Conservation (phyloP, 495 filamentous ascomycete species). For the Bathelium albidoporum region DNA sequence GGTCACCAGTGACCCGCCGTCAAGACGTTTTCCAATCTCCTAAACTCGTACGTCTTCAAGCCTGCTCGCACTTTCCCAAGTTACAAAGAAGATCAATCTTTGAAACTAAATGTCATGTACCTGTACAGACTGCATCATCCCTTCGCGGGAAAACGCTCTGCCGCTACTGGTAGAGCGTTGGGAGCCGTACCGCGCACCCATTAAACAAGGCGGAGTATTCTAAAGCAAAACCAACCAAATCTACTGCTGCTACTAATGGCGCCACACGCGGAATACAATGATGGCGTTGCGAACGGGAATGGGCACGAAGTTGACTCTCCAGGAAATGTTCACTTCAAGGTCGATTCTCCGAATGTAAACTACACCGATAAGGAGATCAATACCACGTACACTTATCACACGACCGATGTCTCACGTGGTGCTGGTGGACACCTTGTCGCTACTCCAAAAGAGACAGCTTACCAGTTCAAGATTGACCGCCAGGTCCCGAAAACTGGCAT, state of each 20-base stretch:
- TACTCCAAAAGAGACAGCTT: slow-evolving; percentile 76
- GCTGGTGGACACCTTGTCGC: slow-evolving; percentile 72
- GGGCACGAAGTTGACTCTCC: slow-evolving; percentile 32
- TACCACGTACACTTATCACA: slow-evolving; percentile 94
- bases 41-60: slow-evolving; percentile 61
- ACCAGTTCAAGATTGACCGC: slow-evolving; percentile 96
- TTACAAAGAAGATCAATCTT: background rate
- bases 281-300: slow-evolving; percentile 64
- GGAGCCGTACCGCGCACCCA: slow-evolving; percentile 52
- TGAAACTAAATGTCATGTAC: slow-evolving; percentile 11
- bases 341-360: slow-evolving; percentile 82
- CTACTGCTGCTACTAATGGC: slow-evolving; percentile 54
- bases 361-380: slow-evolving; percentile 84
- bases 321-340: slow-evolving; percentile 55
- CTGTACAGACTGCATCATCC: slow-evolving; percentile 70
- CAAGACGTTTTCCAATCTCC: slow-evolving; percentile 87
- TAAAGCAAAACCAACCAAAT: slow-evolving; percentile 9
- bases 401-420: slow-evolving; percentile 64
- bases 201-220: slow-evolving; percentile 41
- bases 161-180: slow-evolving; percentile 76
- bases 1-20: slow-evolving; percentile 20
- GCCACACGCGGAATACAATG: slow-evolving; percentile 75
- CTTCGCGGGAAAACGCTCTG: slow-evolving; percentile 94
- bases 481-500: slow-evolving; percentile 86
- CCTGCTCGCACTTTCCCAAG: slow-evolving; percentile 5